Evolutionary conservation across 148 eudicot genomes (phyloP), one percentile per base, ranked within the genome.

Genomic region (Silene uniflora): DNA sequence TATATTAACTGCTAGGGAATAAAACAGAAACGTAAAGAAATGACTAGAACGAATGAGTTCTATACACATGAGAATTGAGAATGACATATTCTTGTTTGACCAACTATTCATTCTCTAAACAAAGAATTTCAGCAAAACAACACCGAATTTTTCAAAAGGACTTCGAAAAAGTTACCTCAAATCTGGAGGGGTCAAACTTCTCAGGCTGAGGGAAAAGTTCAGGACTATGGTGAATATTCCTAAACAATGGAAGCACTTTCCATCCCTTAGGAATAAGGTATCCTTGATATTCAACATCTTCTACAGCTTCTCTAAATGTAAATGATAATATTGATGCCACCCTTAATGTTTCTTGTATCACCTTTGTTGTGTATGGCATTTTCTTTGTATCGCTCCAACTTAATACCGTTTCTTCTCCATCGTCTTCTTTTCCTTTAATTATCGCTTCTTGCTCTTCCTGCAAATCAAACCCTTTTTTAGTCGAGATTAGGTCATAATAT

Each of bases 231-330:
- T 89, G 93, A 75, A 89, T 87, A 76, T 83, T 86, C 80, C 91
- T 76, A 77, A 89, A 88, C 79, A 89, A 81, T 42, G 93, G 93
- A 77, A 89, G 71, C 1, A 89, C 93, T 76, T 86, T 89, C 93
- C 91, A 89, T 5, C 93, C 93, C 77, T 87, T 89, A 42, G 93
- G 93, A 52, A 89, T 89, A 69, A 88, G 77, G 71, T 83, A 82
- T 19, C 90, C 93, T 85, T 95, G 85, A 81, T 86, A 90, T 72
- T 92, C 99, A 81, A 95, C 97, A 89, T 95, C 99, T 62, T 95
- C 88, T 75, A 95, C 96, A 47, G 99, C 97, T 83, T 95, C 99
- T 78, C 99, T 90, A 77, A 95, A 95, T 32, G 99, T 95, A 60
- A 95, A 95, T 56, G 96, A 90, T 67, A 95, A 69, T 52, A 95